phyloP scores from a whole-genome alignment of 2,329 filamentous ascomycete species.

The Juglanconis oblonga region DNA sequence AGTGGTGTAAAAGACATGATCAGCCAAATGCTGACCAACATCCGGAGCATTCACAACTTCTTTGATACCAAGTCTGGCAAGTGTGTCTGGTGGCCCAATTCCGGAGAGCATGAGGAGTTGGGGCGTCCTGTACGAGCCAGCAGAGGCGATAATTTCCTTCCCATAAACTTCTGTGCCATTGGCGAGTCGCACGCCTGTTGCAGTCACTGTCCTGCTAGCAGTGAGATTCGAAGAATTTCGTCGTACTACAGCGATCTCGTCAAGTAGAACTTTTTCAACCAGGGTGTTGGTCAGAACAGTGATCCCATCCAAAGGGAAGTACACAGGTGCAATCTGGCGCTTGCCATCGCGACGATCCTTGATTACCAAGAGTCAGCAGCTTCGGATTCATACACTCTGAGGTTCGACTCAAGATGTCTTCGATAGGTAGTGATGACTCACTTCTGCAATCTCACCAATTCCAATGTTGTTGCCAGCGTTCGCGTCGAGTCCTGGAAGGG shows the following conservation, averaged over 20 bases:
- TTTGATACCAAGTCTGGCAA: constrained; percentile 17
- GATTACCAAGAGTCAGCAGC: constrained; percentile 4
- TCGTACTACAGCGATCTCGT: no score
- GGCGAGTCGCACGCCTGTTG: no score
- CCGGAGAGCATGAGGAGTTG: constrained; percentile 28
- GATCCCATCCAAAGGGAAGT: constrained; percentile 7
- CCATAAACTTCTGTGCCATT: neutral
- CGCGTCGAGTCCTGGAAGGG: constrained; percentile 17
- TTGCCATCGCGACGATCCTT: constrained; percentile 22
- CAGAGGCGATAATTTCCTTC: constrained; percentile 30
- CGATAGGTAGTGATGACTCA: no score
- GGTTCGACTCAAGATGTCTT: no score
- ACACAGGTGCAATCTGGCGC: constrained; percentile 17
- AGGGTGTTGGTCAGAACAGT: neutral
- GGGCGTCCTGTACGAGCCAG: constrained; percentile 25
- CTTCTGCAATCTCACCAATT: constrained; percentile 18
- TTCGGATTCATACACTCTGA: no score
- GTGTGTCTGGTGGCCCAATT: constrained; percentile 26
- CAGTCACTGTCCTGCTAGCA: no score
- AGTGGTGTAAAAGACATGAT: no score
- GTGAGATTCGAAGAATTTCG: no score
- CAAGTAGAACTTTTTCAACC: no score
- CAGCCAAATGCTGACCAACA: no score
- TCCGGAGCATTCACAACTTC: no score
- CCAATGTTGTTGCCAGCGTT: constrained; percentile 23